phyloP scores from a whole-genome alignment of 2,329 filamentous ascomycete species.

The Beauveria medogensis region DNA sequence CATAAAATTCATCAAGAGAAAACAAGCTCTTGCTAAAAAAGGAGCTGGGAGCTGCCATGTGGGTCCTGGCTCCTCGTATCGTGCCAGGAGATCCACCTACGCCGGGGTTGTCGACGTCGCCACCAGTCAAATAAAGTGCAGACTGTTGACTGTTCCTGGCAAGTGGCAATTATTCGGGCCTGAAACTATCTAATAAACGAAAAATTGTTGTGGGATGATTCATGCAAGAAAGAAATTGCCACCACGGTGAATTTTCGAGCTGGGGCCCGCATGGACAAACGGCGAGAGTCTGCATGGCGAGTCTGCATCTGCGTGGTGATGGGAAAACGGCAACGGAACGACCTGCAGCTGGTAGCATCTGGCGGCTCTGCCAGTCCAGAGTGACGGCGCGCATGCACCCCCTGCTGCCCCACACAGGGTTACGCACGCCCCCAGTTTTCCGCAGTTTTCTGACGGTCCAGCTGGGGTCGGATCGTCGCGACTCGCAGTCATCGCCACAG shows the following conservation, averaged over 20 bases:
- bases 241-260: too few species aligned
- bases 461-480: not conserved
- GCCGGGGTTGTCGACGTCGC: not conserved
- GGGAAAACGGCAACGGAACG: too few species aligned
- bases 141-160: not conserved
- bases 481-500: not conserved
- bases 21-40: not conserved
- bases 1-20: not conserved
- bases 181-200: not conserved
- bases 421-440: too few species aligned
- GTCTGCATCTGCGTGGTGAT: too few species aligned
- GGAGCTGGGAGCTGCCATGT: not conserved
- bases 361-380: too few species aligned
- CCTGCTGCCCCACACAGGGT: too few species aligned
- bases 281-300: too few species aligned
- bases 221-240: too few species aligned
- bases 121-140: not conserved
- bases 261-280: too few species aligned
- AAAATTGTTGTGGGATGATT: too few species aligned
- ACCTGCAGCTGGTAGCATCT: too few species aligned
- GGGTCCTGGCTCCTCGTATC: not conserved
- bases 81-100: not conserved
- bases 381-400: too few species aligned
- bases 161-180: not conserved
- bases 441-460: not conserved